Base-by-base conservation (phyloP, 805 yeast species). In the Teunomyces barrocoloradensis region DNA sequence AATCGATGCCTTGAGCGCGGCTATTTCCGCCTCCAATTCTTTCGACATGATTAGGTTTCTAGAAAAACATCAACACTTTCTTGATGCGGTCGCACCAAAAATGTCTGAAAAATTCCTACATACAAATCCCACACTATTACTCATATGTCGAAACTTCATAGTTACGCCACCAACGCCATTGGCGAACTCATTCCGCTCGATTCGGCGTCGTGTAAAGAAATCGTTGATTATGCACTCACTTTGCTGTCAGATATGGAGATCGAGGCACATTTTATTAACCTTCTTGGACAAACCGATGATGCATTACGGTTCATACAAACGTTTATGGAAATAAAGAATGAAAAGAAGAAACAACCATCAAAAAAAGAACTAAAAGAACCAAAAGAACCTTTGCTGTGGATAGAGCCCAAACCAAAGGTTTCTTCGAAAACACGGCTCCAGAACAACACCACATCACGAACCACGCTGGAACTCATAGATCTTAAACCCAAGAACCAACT, bases 211-310 rank as follows among this genome's bases (percentile, higher is more conserved):
- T 64, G 82, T 28, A 54, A 58, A 10, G 84, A 82, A 55, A 73
- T 83, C 69, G 69, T 84, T 5, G 77, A 75, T 10, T 80, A 82
- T 54, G 79, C 83, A 0, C 57, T 75, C 10, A 59, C 71, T 7
- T 63, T 82, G 18, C 71, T 72, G 6, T 60, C 77, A 0, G 76
- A 80, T 44, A 71, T 72, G 3, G 80, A 73, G 11, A 73, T 81
- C 6, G 70, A 73, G 17, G 69, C 66, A 20, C 84, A 85, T 60
- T 78, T 84, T 56, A 59, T 76, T 11, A 79, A 80, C 39, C 59
- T 83, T 13, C 60, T 82, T 11, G 88, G 88, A 5, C 81, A 81
- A 46, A 73, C 81, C 11, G 79, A 80, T 23, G 80, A 68, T 37
- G 71, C 84, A 1, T 58, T 78, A 30, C 64, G 69, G 13, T 79